Evolutionary conservation across 768 basidiomycete genomes (phyloP).

Genomic region (Trichaptum fuscoviolaceum): DNA sequence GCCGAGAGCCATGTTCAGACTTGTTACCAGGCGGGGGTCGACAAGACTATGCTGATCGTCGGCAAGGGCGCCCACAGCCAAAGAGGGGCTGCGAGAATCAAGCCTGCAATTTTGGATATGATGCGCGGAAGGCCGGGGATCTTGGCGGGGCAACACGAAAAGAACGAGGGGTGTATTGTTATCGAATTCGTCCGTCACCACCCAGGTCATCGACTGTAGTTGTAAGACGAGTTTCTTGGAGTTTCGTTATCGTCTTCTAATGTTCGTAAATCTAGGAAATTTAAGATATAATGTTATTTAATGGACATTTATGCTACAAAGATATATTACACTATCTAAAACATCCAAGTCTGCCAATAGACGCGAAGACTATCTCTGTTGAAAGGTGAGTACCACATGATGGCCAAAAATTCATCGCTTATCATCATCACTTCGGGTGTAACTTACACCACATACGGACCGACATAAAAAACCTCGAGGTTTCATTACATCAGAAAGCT

Average conservation of each 20-base stretch:
- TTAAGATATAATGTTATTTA: neutral
- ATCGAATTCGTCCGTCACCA: neutral
- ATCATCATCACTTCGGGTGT: too few relatives aligned
- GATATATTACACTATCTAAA: neutral
- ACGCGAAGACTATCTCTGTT: neutral
- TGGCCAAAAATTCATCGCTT: neutral
- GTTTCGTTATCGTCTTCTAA: neutral
- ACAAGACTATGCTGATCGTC: neutral
- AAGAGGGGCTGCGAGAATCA: neutral
- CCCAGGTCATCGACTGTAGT: neutral
- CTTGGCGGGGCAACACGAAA: neutral
- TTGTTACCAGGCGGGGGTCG: constrained; percentile 1
- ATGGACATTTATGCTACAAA: neutral
- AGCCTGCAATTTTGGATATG: constrained; percentile 1
- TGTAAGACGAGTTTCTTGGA: neutral
- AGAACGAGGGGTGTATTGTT: neutral
- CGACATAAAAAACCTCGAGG: neutral
- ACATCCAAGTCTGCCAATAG: neutral
- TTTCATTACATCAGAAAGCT: neutral
- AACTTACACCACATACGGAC: neutral
- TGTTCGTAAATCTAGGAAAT: neutral
- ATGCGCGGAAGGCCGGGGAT: neutral
- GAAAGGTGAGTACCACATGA: neutral
- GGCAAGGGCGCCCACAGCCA: neutral
- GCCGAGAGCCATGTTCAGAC: neutral